Evolutionary conservation across 805 yeast species (phyloP), one percentile per base, ranked within the genome.

Genomic region (Kodamaea sagamina): DNA sequence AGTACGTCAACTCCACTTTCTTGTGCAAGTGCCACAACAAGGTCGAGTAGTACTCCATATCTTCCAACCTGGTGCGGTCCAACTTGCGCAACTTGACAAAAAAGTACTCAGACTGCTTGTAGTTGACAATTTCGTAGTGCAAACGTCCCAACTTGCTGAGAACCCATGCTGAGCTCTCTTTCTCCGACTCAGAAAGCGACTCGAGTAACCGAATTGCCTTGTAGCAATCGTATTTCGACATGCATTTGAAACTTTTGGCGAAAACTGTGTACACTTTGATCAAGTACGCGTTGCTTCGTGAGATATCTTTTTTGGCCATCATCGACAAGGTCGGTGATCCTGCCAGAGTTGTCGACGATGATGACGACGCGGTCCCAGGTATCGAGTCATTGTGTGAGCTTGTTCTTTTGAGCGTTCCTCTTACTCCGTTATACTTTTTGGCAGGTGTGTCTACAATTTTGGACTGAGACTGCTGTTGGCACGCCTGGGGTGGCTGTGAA

Each of bases 21-120:
- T 82, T 83, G 43, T 86, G 92, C 39, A 89, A 65, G 67, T 93
- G 98, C 99, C 99, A 92, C 46, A 92, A 71, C 21, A 89, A 69
- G 0, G 98, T 92, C 0, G 97, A 89, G 58, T 79, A 89, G 53
- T 82, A 81, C 57, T 93, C 98, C 93, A 92, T 88, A 58, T 89
- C 98, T 48, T 80, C 82, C 11, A 84, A 59, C 44, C 98, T 73
- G 8, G 90, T 86, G 32, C 92, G 78, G 63, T 89, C 96, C 18
- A 83, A 46, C 42, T 68, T 68, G 41, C 96, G 73, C 43, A 93
- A 70, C 50, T 72, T 74, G 12, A 65, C 64, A 57, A 86, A 92
- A 51, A 75, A 81, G 32, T 68, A 61, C 47, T 82, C 86, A 6
- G 95, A 77, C 61, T 84, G 85, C 45, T 81, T 82, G 63, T 92